These are phyloP conservation scores for Lyophyllum atratum DNA, from an alignment of 768 basidiomycete genomes.

Conservation along the genomic window DNA sequence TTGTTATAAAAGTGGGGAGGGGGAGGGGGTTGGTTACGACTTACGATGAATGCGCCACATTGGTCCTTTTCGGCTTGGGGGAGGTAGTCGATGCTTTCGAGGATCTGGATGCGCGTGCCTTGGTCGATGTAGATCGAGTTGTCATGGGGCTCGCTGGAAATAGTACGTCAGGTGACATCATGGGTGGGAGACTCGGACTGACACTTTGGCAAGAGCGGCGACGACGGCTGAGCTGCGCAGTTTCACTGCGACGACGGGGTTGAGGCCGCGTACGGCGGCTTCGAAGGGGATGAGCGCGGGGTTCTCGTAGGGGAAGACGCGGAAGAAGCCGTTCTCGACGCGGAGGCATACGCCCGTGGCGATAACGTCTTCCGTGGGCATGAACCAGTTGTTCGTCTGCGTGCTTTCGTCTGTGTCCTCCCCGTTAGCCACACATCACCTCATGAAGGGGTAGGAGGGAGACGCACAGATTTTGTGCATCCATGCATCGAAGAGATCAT, in stretches of 20 bases:
- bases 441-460: not conserved
- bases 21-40: slow-evolving; percentile 5
- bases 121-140: slow-evolving; percentile 69
- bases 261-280: slow-evolving; percentile 71
- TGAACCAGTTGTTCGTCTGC: slow-evolving; percentile 79
- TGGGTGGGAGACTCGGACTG: slow-evolving; percentile 24
- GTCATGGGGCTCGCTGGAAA: slow-evolving; percentile 49
- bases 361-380: slow-evolving; percentile 70
- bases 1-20: not conserved
- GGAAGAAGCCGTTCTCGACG: slow-evolving; percentile 60
- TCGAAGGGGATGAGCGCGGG: slow-evolving; percentile 74
- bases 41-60: slow-evolving; percentile 78
- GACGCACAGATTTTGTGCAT: slow-evolving; percentile 71
- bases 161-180: not conserved
- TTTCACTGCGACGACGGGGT: slow-evolving; percentile 85
- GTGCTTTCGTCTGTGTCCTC: slow-evolving; percentile 51
- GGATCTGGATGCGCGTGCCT: slow-evolving; percentile 83
- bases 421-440: not conserved
- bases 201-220: slow-evolving; percentile 72
- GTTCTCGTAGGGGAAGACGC: slow-evolving; percentile 89
- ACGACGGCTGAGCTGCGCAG: slow-evolving; percentile 75
- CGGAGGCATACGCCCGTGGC: slow-evolving; percentile 76
- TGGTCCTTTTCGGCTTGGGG: slow-evolving; percentile 86
- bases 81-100: slow-evolving; percentile 66
- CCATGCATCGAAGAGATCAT: slow-evolving; percentile 78